Conservation (phyloP, 257 asterid genomes). For the Rubia yunnanensis region DNA sequence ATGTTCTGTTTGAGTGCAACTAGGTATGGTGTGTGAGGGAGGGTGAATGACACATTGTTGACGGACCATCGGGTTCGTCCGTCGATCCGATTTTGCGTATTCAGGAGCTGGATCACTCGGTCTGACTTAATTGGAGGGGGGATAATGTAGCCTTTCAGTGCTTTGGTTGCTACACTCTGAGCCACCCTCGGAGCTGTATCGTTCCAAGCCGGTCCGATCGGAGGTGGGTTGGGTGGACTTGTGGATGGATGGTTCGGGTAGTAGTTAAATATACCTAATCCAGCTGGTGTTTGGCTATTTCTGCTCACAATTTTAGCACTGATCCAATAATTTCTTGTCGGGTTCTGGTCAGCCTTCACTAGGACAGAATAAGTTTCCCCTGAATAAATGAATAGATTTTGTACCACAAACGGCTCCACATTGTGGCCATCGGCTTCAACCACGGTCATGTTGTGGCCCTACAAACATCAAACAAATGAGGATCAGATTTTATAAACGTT, state of each 20-base stretch:
- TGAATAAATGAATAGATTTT: slow-evolving; percentile 64
- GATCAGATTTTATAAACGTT: background rate
- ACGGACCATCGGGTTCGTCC: slow-evolving; percentile 57
- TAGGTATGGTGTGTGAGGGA: slow-evolving; percentile 72
- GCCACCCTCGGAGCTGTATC: slow-evolving; percentile 33
- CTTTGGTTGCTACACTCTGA: slow-evolving; percentile 45
- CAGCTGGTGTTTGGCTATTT: slow-evolving; percentile 41
- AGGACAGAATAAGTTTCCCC: slow-evolving; percentile 86
- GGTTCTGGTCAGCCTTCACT: slow-evolving; percentile 55
- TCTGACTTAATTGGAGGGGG: slow-evolving; percentile 58
- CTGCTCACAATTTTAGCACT: slow-evolving; percentile 53
- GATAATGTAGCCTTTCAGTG: slow-evolving; percentile 39
- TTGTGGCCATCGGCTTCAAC: slow-evolving; percentile 89
- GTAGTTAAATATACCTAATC: slow-evolving; percentile 61
- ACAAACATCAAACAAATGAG: background rate
- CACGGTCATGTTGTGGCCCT: slow-evolving; percentile 65
- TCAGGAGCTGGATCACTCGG: slow-evolving; percentile 74
- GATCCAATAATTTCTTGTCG: slow-evolving; percentile 75
- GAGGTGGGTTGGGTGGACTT: slow-evolving; percentile 45
- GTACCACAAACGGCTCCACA: slow-evolving; percentile 72
- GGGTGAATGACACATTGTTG: slow-evolving; percentile 61
- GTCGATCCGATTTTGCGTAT: slow-evolving; percentile 54
- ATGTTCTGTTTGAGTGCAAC: slow-evolving; percentile 44
- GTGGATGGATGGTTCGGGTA: slow-evolving; percentile 57
- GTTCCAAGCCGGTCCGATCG: slow-evolving; percentile 60